Base-by-base conservation (phyloP, 768 basidiomycete genomes). In the Lactifluus subvellereus region DNA sequence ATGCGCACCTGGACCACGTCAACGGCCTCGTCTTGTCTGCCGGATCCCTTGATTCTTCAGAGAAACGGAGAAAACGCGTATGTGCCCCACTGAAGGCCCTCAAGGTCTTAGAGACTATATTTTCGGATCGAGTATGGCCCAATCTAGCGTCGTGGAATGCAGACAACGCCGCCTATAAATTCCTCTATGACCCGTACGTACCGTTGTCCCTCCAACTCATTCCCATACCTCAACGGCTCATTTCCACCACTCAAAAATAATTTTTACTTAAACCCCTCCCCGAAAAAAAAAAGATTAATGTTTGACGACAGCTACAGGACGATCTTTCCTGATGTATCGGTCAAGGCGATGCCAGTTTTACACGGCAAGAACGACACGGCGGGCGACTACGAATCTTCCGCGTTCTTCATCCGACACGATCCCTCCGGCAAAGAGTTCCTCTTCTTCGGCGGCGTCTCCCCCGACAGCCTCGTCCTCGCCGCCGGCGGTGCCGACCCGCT, bases 401-500 rank as follows among this genome's bases (percentile, higher is more conserved):
- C 94, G 16, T 95, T 90, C 77, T 96, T 96, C 73, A 74, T 98
- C 68, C 83, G 85, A 14, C 82, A 89, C 67, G 79, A 89, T 55
- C 74, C 79, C 18, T 79, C 80, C 38, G 73, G 73, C 1, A 80
- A 77, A 52, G 91, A 96, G 72, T 86, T 98, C 67, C 78, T 98
- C 42, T 98, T 98, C 75, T 96, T 97, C 68, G 96, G 95, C 0
- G 94, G 96, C 74, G 87, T 97, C 63, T 92, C 95, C 70, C 91
- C 91, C 9, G 92, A 95, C 75, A 81, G 82, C 54, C 68, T 94
- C 52, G 80, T 89, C 6, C n/a, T 48, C 11, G 14, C 47, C 47
- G 3, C 2, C 27, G 27, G 27, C 27, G 27, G 27, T 27, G 27
- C 70, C 16, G 73, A 75, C 14, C 87, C 87, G 5, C 79, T 77